Conservation (phyloP, 805 yeast genomes). For the Cyberlindnera suaveolens region DNA sequence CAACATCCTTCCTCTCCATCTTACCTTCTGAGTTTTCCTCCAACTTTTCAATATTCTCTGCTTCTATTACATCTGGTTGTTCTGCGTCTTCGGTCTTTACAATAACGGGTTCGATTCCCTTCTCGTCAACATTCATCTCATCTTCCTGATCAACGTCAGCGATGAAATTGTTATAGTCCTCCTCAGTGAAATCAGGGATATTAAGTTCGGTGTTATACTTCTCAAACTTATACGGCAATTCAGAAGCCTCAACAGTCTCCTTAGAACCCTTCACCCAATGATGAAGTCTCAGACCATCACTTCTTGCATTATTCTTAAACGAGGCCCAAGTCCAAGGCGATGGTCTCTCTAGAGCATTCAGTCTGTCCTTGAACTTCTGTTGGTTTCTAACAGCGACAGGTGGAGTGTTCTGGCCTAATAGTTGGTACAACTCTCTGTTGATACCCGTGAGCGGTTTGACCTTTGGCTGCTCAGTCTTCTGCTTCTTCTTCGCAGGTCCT, state of each 20-base stretch:
- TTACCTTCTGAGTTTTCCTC: not conserved
- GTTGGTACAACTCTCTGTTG: conserved; percentile 82
- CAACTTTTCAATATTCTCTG: not conserved
- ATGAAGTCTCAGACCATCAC: conserved; percentile 44
- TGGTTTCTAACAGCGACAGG: conserved; percentile 56
- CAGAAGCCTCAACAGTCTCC: conserved; percentile 20
- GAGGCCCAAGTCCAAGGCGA: conserved; percentile 76
- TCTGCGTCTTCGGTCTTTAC: not conserved
- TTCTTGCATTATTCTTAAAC: conserved; percentile 51
- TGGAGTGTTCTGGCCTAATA: conserved; percentile 90
- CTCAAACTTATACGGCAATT: conserved; percentile 58
- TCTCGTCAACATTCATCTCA: conserved; percentile 1
- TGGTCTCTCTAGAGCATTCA: conserved; percentile 54
- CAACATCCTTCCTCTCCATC: conserved; percentile 10
- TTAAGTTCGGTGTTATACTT: conserved; percentile 65
- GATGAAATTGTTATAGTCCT: conserved; percentile 52
- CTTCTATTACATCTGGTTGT: not conserved
- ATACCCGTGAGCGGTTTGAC: conserved; percentile 50
- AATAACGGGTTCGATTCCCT: not conserved
- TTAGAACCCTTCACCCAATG: conserved; percentile 86
- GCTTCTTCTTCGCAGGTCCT: conserved; percentile 26
- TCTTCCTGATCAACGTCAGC: conserved; percentile 21
- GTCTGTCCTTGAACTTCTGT: conserved; percentile 55
- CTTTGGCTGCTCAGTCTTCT: conserved; percentile 21
- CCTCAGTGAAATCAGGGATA: conserved; percentile 61